Percentiles rank a stretch among this genome's conserved stretches.
These are phyloP conservation scores for Ambrosiella cleistominuta DNA, from an alignment of 2,329 filamentous ascomycete species.

Conservation along the genomic window DNA sequence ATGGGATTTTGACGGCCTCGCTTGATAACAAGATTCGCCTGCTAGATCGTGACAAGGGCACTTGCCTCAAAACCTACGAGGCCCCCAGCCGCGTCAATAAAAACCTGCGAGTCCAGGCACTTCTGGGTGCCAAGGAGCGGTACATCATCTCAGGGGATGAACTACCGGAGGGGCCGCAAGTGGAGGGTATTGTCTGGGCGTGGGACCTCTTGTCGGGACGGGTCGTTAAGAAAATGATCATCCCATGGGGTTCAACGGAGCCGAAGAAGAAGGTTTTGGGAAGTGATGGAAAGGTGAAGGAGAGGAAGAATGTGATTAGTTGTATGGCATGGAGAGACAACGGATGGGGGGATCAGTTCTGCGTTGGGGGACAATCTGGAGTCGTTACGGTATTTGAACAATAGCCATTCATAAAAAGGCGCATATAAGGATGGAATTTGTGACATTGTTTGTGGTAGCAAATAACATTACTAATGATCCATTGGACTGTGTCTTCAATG, in stretches of 20 bases:
- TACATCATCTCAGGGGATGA: slow-evolving; percentile 73
- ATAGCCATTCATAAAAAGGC: background rate
- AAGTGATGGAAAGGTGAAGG: slow-evolving; percentile 42
- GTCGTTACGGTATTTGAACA: slow-evolving; percentile 45
- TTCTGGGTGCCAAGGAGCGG: slow-evolving; percentile 58
- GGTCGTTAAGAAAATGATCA: slow-evolving; percentile 41
- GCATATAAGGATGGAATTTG: background rate
- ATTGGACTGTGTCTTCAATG: background rate
- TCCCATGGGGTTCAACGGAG: slow-evolving; percentile 38
- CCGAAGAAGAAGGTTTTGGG: slow-evolving; percentile 34
- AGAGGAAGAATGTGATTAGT: slow-evolving; percentile 40
- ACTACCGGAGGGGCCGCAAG: slow-evolving; percentile 20
- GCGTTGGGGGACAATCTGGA: slow-evolving; percentile 46
- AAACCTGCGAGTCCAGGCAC: slow-evolving; percentile 55
- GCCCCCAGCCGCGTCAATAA: slow-evolving; percentile 42
- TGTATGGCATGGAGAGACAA: slow-evolving; percentile 45
- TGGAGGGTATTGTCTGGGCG: slow-evolving; percentile 44
- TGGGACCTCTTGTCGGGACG: slow-evolving; percentile 74
- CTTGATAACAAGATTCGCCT: slow-evolving; percentile 63
- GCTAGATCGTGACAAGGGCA: slow-evolving; percentile 62
- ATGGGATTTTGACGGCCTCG: slow-evolving; percentile 54
- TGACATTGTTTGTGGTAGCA: background rate
- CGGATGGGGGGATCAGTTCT: slow-evolving; percentile 47
- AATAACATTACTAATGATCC: background rate
- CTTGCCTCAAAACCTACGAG: slow-evolving; percentile 54